These are phyloP conservation scores for Silybum marianum DNA, from an alignment of 129 eudicot species.

Conservation along the genomic window DNA sequence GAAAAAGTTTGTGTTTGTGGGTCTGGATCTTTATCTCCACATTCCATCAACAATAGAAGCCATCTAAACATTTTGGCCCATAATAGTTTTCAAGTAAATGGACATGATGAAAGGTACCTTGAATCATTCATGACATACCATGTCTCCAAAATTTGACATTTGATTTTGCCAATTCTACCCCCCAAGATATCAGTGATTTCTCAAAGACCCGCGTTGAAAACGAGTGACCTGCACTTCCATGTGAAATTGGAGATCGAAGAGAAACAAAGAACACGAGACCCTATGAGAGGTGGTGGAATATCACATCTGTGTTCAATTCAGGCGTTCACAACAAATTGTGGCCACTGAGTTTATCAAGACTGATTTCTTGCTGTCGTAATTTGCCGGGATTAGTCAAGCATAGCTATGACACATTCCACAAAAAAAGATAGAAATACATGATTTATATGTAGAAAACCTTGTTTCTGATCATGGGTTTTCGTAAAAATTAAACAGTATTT, in stretches of 20 bases:
- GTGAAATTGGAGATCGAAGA: slow-evolving; percentile 4
- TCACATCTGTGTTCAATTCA: too few relatives aligned
- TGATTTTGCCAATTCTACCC: too few relatives aligned
- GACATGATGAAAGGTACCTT: neutral
- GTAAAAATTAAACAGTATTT: slow-evolving; percentile 62
- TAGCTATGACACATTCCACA: too few relatives aligned
- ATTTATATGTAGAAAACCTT: slow-evolving; percentile 10
- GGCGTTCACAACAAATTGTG: too few relatives aligned
- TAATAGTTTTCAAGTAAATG: neutral
- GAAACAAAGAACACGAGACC: neutral
- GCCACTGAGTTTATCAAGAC: too few relatives aligned
- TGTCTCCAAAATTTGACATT: too few relatives aligned
- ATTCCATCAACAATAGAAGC: neutral
- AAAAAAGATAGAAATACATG: neutral
- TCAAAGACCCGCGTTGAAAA: neutral
- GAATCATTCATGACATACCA: neutral
- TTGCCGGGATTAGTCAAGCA: too few relatives aligned
- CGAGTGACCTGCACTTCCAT: neutral
- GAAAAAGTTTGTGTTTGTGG: too few relatives aligned
- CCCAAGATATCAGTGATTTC: neutral
- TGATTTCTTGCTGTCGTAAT: too few relatives aligned
- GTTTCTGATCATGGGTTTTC: neutral
- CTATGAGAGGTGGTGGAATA: too few relatives aligned
- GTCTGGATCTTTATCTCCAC: too few relatives aligned
- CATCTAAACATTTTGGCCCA: neutral